Evolutionary conservation across 2,329 filamentous ascomycete species (phyloP).

Genomic region (Trichophaea hybrida): DNA sequence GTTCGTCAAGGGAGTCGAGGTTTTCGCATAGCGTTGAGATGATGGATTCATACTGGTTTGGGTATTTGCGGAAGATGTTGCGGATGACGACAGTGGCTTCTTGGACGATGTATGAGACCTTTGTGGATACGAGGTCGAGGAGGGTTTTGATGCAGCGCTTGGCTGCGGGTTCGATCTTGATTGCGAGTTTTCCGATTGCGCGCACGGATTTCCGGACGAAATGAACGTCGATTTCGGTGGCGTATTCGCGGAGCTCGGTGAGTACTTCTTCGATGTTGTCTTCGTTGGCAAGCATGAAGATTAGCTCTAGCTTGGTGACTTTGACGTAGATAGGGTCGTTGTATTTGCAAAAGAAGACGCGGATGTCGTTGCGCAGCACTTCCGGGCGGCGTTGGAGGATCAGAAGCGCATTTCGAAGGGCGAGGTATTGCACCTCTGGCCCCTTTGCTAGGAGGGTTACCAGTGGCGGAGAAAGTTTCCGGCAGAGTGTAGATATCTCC

Average conservation of each 20-base stretch:
- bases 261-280: conserved; percentile 91
- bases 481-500: conserved; percentile 71
- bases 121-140: conserved; percentile 88
- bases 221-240: conserved; percentile 95
- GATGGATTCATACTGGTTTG: conserved; percentile 96
- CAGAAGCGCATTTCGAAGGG: conserved; percentile 78
- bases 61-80: conserved; percentile 98
- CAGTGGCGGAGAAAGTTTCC: conserved; percentile 85
- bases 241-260: conserved; percentile 84
- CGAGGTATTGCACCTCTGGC: conserved; percentile 95
- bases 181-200: conserved; percentile 92
- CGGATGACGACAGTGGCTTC: conserved; percentile 97
- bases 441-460: conserved; percentile 93
- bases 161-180: conserved; percentile 94
- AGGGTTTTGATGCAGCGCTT: conserved; percentile 82
- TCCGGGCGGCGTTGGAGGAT: conserved; percentile 88
- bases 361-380: conserved; percentile 87
- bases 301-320: conserved; percentile 93
- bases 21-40: conserved; percentile 93
- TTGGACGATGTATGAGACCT: conserved; percentile 96
- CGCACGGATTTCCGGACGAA: conserved; percentile 96
- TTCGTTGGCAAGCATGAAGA: conserved; percentile 95
- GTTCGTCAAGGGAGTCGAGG: conserved; percentile 88
- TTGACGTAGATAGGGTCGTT: conserved; percentile 99
- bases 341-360: conserved; percentile 99